Conservation (phyloP, 1,284 basidiomycete genomes). For the Marasmius oreades region DNA sequence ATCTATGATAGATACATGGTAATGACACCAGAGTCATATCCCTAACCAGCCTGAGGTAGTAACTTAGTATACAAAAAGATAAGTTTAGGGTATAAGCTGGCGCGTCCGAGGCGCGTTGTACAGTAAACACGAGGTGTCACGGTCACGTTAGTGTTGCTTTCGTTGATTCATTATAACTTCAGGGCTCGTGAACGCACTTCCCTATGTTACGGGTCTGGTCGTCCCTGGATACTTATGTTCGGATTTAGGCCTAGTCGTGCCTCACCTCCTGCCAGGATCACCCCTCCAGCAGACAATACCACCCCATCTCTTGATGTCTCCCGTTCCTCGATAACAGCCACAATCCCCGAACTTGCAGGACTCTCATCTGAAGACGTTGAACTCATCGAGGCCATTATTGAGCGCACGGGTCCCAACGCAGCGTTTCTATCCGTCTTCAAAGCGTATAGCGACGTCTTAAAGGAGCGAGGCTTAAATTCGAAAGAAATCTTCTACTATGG, state of each 20-base stretch:
- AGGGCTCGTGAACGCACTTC: neutral
- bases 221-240: constrained; percentile 22
- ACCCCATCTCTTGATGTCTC: constrained; percentile 34
- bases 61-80: neutral
- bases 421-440: constrained; percentile 77
- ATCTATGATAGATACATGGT: constrained; percentile 46
- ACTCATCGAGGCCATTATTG: constrained; percentile 70
- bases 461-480: constrained; percentile 70
- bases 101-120: neutral
- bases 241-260: constrained; percentile 24
- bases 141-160: neutral
- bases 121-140: neutral
- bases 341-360: constrained; percentile 51
- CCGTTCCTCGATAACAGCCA: constrained; percentile 40
- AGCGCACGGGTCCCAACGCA: constrained; percentile 57
- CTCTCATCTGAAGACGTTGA: constrained; percentile 60
- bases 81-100: neutral
- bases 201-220: neutral
- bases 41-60: too few relatives aligned
- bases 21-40: neutral
- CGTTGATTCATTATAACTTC: neutral
- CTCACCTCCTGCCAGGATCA: constrained; percentile 21
- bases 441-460: constrained; percentile 74
- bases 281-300: neutral
- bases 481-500: constrained; percentile 79